Base-by-base conservation (phyloP, 129 eudicot genomes). In the Silybum marianum region DNA sequence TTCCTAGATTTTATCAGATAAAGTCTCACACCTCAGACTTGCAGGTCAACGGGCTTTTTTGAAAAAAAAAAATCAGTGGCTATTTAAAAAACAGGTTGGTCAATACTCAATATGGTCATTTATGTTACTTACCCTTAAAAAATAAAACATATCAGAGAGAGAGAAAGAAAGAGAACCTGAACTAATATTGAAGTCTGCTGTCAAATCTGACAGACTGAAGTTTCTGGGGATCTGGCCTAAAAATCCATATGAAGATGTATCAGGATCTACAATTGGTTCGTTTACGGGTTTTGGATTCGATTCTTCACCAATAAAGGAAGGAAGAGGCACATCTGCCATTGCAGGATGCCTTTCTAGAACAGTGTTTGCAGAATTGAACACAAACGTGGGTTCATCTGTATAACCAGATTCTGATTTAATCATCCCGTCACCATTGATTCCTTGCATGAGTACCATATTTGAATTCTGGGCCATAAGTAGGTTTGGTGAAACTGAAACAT, bases 181-280 rank as follows among this genome's bases (percentile, higher is more conserved):
- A 78, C 88, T 83, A 82, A 83, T 89, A 22, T 89, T 48, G 73
- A 89, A 90, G 71, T 87, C 91, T 2, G 96, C 91, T n/a, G 97
- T 88, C 85, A 94, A 84, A 87, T 94, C 98, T 10, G 96, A 88
- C 21, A 94, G 75, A 69, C 96, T 94, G 77, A 92, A 92, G 85
- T 88, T 90, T 72, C 93, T 86, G 40, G 96, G 98, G 60, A 90
- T 90, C 80, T 94, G 96, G 60, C 96, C 89, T 76, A 94, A 87
- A 36, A 87, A 85, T 73, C 97, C 97, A 76, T 80, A 88, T 3
- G 95, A 80, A 32, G 87, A 84, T 54, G 85, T 46, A 76, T 85
- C 90, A 0, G 80, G 80, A 68, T 86, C 92, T 71, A 87, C 67
- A 48, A 81, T 69, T 3, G 84, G 23, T 42, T 89, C 91, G 72